These are phyloP conservation scores for Rosa lucieae DNA, from an alignment of 306 rosid genomes.

Conservation along the genomic window DNA sequence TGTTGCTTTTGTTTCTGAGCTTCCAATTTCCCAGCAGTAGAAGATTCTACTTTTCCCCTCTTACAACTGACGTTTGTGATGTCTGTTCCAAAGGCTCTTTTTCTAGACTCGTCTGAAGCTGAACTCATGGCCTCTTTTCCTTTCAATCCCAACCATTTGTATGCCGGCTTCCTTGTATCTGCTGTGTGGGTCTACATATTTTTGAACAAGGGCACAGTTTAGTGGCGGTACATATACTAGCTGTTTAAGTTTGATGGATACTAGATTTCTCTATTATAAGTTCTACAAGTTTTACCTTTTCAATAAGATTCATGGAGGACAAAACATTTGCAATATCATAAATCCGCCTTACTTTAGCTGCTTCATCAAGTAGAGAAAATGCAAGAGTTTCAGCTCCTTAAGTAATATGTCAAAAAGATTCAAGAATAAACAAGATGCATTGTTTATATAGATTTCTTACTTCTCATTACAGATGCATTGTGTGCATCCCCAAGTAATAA, in stretches of 20 bases:
- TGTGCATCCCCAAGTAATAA: conserved; percentile 82
- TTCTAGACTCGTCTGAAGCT: conserved; percentile 44
- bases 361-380: conserved; percentile 26
- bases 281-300: conserved; percentile 50
- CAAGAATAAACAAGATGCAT: neutral
- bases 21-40: conserved; percentile 28
- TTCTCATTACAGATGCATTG: conserved; percentile 74
- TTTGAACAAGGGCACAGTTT: neutral
- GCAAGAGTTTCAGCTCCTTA: conserved; percentile 5
- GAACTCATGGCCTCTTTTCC: conserved; percentile 39
- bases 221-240: neutral
- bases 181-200: conserved; percentile 67
- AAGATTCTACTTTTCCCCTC: conserved; percentile 44
- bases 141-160: conserved; percentile 74
- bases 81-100: conserved; percentile 78
- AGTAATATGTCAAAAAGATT: neutral
- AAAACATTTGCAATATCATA: conserved; percentile 94
- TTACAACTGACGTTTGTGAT: conserved; percentile 58
- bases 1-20: conserved; percentile 30
- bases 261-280: neutral
- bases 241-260: neutral
- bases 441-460: conserved; percentile 26
- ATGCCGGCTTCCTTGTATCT: conserved; percentile 85
- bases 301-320: conserved; percentile 82
- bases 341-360: conserved; percentile 95